phyloP scores from a whole-genome alignment of 202 grass and related monocot species.

The Zoysia matrella region DNA sequence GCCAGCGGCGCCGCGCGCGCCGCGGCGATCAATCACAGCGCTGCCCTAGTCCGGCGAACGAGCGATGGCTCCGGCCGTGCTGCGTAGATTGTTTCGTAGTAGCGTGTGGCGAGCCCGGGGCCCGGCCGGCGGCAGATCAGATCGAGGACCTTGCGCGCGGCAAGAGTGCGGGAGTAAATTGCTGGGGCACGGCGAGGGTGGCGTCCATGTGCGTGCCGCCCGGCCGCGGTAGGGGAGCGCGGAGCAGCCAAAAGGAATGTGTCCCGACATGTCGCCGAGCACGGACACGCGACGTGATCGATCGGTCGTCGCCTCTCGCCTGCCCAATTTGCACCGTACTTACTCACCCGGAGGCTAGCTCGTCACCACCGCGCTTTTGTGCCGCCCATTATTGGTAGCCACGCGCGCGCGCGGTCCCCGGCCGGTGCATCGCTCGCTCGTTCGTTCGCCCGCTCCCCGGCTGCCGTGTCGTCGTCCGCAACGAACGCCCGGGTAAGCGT shows the following conservation, averaged over 20 bases:
- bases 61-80: no score
- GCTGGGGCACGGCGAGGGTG: slow-evolving; percentile 18
- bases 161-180: not conserved
- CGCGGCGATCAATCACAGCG: no score
- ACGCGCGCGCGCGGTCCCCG: not conserved
- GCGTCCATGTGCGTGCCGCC: slow-evolving; percentile 19
- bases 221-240: not conserved
- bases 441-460: no score
- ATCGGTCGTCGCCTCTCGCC: not conserved
- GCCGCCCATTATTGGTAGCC: slow-evolving; percentile 15
- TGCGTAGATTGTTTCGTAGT: no score
- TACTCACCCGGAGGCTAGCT: no score
- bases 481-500: not conserved
- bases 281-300: slow-evolving; percentile 43
- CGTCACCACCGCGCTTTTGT: not conserved
- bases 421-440: not conserved
- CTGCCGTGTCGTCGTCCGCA: not conserved
- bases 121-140: not conserved
- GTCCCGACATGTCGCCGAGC: slow-evolving; percentile 31
- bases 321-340: no score
- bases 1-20: no score
- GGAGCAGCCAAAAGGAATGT: slow-evolving; percentile 14
- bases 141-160: not conserved
- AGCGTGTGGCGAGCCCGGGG: not conserved
- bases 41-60: no score